phyloP scores from a whole-genome alignment of 208 protist genomes.

The Leishmania gerbilli region DNA sequence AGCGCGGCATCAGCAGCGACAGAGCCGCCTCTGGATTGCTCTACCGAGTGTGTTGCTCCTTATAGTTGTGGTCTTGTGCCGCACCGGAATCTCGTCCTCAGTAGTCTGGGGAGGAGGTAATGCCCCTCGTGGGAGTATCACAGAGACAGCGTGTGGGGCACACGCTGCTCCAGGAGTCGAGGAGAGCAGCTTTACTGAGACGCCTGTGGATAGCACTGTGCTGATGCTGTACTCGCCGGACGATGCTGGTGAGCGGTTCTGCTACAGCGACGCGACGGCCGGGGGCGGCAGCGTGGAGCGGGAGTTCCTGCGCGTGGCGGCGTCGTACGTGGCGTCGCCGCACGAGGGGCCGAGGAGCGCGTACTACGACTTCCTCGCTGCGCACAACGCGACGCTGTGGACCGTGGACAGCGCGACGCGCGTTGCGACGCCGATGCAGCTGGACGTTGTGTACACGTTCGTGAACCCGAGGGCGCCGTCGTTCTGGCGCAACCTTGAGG shows the following conservation, averaged over 20 bases:
- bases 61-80: background rate
- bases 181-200: constrained; percentile 22
- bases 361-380: constrained; percentile 44
- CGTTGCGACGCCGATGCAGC: constrained; percentile 36
- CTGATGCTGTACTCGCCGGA: constrained; percentile 31
- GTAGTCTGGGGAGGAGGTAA: background rate
- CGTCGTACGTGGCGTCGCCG: constrained; percentile 40
- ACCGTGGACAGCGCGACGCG: constrained; percentile 27
- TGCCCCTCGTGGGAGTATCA: background rate
- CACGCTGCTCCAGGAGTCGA: background rate
- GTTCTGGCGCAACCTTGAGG: constrained; percentile 29
- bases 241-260: constrained; percentile 4
- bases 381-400: constrained; percentile 45
- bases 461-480: constrained; percentile 49
- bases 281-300: constrained; percentile 8
- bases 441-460: constrained; percentile 66
- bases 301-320: constrained; percentile 32
- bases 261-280: constrained; percentile 14
- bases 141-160: background rate
- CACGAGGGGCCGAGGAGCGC: constrained; percentile 13
- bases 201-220: constrained; percentile 36
- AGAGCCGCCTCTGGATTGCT: background rate
- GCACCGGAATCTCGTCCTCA: background rate
- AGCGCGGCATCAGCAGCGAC: background rate
- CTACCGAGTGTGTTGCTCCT: background rate